phyloP scores from a whole-genome alignment of 1,139 yeast genomes.

The Scheffersomyces quercinus region DNA sequence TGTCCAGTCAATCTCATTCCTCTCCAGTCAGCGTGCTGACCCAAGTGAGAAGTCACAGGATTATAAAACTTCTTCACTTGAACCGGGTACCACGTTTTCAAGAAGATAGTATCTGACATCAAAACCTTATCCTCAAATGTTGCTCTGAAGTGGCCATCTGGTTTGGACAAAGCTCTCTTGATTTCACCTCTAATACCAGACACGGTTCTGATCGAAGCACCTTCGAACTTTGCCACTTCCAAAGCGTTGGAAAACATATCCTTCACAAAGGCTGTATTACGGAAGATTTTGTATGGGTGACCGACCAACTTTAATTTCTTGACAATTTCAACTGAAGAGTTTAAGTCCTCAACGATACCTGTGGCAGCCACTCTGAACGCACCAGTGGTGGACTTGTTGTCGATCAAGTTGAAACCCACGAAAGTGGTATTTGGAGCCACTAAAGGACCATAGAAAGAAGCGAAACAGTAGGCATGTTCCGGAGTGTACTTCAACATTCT shows the following conservation, averaged over 20 bases:
- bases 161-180: constrained; percentile 88
- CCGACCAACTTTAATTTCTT: constrained; percentile 96
- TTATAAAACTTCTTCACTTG: constrained; percentile 87
- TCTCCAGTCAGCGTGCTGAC: constrained; percentile 82
- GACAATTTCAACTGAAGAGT: constrained; percentile 86
- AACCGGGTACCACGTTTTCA: constrained; percentile 97
- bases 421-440: constrained; percentile 98
- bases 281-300: constrained; percentile 87
- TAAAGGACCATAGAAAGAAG: constrained; percentile 94
- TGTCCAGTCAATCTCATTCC: constrained; percentile 97
- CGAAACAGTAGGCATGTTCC: constrained; percentile 95
- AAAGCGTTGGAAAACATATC: constrained; percentile 92
- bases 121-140: constrained; percentile 94
- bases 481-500: constrained; percentile 98
- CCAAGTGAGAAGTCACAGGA: constrained; percentile 88
- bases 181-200: constrained; percentile 98
- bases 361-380: constrained; percentile 97
- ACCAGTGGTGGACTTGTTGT: constrained; percentile 80
- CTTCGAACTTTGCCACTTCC: constrained; percentile 97
- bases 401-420: constrained; percentile 90
- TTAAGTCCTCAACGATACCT: constrained; percentile 92
- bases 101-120: constrained; percentile 83
- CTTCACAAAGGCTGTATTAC: constrained; percentile 94
- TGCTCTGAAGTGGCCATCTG: constrained; percentile 98
- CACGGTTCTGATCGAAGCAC: constrained; percentile 94